Evolutionary conservation across 441 rosid species (phyloP), one percentile per base, ranked within the genome.

Genomic region (Gossypium trilobum): DNA sequence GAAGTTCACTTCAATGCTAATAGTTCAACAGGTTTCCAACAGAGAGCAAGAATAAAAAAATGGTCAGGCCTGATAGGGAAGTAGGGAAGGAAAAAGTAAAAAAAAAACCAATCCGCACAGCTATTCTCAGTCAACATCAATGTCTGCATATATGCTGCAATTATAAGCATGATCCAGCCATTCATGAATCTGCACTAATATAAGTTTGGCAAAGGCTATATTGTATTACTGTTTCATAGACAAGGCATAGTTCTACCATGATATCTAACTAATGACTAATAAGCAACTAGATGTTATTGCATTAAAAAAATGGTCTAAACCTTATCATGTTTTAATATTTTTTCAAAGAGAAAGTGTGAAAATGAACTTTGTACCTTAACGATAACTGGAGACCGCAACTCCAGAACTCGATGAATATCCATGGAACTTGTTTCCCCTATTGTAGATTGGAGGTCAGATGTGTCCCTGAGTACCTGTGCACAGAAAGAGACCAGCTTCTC

Each of bases 341-440:
- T 20, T 19, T 36, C 5, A 36, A 6, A 19, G 36, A 44, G n/a
- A 19, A 44, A 44, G 58, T 1, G 42, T 10, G 11, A 25, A 25
- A 14, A 20, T 7, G 67, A 70, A 54, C 5, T 42, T 2, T 57
- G 77, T 86, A 95, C 99, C 99, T 89, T 89, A 56, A 95, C 92
- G 78, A 95, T 91, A 69, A 93, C 74, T 0, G 98, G 99, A 44
- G 99, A 90, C 39, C 99, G 95, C 68, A 95, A 82, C 82, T 93
- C 98, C 63, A 93, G 79, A 77, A 91, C 96, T 57, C 89, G 89
- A 79, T 95, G 98, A 75, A 93, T 80, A 80, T 93, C 92, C 98
- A 91, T 84, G 73, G 87, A 88, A 71, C 95, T 82, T 62, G 89
- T 81, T 75, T 91, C 99, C 72, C 92, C 96, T 16, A 85, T 75